Conservation (phyloP, 2,329 filamentous ascomycete species). For the Hypoxylon sp. region DNA sequence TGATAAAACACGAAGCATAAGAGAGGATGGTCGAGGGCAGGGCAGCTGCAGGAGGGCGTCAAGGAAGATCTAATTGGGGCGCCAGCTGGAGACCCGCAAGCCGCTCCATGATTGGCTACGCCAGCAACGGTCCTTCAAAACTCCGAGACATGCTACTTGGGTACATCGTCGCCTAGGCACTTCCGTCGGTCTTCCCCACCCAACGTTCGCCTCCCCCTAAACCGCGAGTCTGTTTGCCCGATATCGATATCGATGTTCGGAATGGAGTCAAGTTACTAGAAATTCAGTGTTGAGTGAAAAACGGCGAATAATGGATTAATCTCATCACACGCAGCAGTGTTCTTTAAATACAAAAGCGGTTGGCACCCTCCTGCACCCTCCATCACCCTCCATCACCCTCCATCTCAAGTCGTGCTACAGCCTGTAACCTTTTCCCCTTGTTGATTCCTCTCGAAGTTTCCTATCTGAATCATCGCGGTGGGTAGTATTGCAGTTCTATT, state of each 20-base stretch:
- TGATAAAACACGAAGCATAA: not conserved
- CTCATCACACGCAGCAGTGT: not conserved
- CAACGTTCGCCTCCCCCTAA: constrained; percentile 4
- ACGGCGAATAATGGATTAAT: not conserved
- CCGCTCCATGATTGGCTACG: not conserved
- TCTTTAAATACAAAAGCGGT: not conserved
- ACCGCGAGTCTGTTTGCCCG: not conserved
- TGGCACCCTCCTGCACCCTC: not conserved
- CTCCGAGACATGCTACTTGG: constrained; percentile 3
- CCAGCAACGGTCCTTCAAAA: constrained; percentile 23
- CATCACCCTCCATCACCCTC: not conserved
- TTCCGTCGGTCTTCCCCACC: constrained; percentile 7
- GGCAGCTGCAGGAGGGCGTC: constrained; percentile 36
- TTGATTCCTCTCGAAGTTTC: not conserved
- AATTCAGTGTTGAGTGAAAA: not conserved
- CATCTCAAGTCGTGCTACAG: not conserved
- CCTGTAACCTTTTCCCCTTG: not conserved
- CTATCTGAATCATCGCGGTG: not conserved
- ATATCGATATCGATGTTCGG: not conserved
- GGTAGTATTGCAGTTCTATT: not conserved
- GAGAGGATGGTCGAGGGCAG: constrained; percentile 3
- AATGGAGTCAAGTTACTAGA: not conserved
- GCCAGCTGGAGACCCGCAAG: not conserved
- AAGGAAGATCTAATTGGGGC: constrained; percentile 42
- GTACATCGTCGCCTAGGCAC: not conserved